Evolutionary conservation across 495 filamentous ascomycete species (phyloP).

Genomic region (Penicillium salamii): DNA sequence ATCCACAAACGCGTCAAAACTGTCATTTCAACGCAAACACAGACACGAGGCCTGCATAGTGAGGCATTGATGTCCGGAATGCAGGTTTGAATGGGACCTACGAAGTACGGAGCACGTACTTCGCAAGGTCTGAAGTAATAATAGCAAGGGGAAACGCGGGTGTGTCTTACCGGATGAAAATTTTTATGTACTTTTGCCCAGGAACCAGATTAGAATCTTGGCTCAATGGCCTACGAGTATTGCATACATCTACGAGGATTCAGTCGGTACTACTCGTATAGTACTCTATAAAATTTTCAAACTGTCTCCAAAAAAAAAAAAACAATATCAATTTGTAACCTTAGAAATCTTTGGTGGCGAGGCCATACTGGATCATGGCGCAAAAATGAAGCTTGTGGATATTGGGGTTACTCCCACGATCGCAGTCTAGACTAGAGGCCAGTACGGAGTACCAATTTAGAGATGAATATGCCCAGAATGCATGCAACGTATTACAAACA

Average conservation of each 20-base stretch:
- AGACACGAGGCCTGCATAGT: constrained; percentile 12
- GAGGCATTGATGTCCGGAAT: constrained; percentile 6
- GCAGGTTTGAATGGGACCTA: no score
- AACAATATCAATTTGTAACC: no score
- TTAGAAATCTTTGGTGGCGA: no score
- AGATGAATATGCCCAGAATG: not conserved
- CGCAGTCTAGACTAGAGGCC: not conserved
- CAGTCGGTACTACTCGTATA: no score
- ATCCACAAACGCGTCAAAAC: constrained; percentile 26
- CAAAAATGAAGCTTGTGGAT: not conserved
- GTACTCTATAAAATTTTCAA: not conserved
- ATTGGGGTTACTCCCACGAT: not conserved
- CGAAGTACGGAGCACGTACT: no score
- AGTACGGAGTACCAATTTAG: no score
- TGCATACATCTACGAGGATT: no score
- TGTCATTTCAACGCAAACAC: constrained; percentile 9
- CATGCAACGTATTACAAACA: constrained; percentile 1
- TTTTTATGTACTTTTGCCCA: constrained; percentile 1
- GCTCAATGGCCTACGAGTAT: no score
- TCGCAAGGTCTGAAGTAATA: no score
- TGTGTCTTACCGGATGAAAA: not conserved
- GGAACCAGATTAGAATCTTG: not conserved
- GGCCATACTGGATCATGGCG: not conserved
- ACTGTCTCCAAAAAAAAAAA: no score
- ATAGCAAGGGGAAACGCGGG: not conserved